Base-by-base conservation (phyloP, 805 yeast genomes). In the Suhomyces sp. region DNA sequence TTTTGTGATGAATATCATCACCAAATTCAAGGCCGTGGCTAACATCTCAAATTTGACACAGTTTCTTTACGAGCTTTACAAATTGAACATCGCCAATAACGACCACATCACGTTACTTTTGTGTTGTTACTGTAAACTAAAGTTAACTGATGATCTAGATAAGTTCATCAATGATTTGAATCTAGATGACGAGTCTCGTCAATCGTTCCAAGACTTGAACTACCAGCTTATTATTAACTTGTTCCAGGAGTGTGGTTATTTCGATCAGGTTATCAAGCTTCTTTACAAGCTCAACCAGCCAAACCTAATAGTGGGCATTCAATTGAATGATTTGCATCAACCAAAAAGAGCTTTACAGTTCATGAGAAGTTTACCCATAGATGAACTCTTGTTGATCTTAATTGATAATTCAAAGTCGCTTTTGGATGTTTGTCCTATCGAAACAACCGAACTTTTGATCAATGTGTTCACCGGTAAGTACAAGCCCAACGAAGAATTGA, bases 391-490 rank as follows among this genome's bases (percentile, higher is more conserved):
- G 27, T 72, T 93, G 41, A 84, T 89, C 7, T 71, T 92, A 48
- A 80, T 85, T 6, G 84, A 85, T 27, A 83, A 81, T 61, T 85
- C 93, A 3, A 84, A 88, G 54, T 62, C 70, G 1, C 70, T 93
- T 27, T 73, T 93, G 47, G 88, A 87, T 36, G 65, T 76, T 46
- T 70, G 83, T 38, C 97, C 98, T 0, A 80, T 87, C 53, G 90
- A 87, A 52, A 87, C 96, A 0, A 91, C 97, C 1, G 86, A 86
- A 29, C 69, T 94, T 36, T 73, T 93, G 53, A 91, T 94, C 48
- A 87, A 88, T 27, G 87, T 93, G 0, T 94, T 93, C 65, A 93
- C 98, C 0, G 97, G 97, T 0, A 84, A 82, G 51, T 93, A 86
- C 65, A 73, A 70, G 27, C 87, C 90, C 7, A 56, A 52, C 8